Evolutionary conservation across 768 basidiomycete species (phyloP), one percentile per base, ranked within the genome.

Genomic region (Tylopilus sp.): DNA sequence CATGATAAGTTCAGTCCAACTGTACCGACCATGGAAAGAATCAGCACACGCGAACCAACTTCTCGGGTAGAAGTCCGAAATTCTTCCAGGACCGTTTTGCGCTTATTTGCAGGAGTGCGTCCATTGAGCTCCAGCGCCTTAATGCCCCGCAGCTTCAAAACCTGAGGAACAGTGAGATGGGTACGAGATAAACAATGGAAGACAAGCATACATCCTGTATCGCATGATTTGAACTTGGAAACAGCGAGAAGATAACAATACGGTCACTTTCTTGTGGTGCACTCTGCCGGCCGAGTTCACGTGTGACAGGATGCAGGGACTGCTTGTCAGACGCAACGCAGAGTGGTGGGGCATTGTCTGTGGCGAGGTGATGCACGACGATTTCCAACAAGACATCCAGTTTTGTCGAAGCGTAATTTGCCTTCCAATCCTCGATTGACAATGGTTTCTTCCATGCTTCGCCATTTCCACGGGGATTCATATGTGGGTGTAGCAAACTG

Each of bases 61-160:
- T 22, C 37, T 9, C 19, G 19, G 11, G 37, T 38, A 2, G 37
- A 38, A n/a, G n/a, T n/a, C n/a, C 42, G n/a, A 24, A 66, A 66
- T 3, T 46, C 33, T 0, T 55, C 11, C 0, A 55, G 22, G 1
- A 47, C 17, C 0, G 12, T 0, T 6, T 47, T 50, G 0, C 49
- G 36, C n/a, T 60, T 55, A 2, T 7, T 7, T 0, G 14, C 44
- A 0, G 33, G 16, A 0, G 37, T 52, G 1, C 13, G 26, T 0
- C 58, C 54, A 14, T 63, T 40, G 1, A 57, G 33, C 21, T 59
- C 42, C 1, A 59, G 0, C 0, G 33, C 6, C 8, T 37, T 45
- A 5, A 59, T 45, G 0, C 24, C 28, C 4, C 26, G 25, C 13
- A 36, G 31, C 1, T 25, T 3, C 17, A 47, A 24, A 19, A 47